Evolutionary conservation across 2,329 filamentous ascomycete genomes (phyloP).

Genomic region (Lachnellula arida): DNA sequence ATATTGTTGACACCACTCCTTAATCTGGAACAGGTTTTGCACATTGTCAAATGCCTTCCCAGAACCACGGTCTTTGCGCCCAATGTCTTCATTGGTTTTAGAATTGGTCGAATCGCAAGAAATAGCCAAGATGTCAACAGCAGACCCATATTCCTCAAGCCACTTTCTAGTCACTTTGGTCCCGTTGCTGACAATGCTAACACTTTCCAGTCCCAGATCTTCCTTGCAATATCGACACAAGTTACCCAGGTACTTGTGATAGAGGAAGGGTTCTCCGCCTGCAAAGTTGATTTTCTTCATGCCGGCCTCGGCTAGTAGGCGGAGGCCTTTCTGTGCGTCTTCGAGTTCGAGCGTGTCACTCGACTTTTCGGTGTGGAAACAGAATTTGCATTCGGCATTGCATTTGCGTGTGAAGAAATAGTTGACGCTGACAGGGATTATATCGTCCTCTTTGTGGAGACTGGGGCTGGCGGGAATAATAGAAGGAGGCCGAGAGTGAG

Average conservation of each 20-base stretch:
- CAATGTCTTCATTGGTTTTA: constrained; percentile 46
- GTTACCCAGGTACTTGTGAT: constrained; percentile 39
- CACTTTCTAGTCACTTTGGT: constrained; percentile 40
- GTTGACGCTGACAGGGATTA: constrained; percentile 40
- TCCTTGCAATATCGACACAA: constrained; percentile 46
- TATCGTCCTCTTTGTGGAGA: neutral
- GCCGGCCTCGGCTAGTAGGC: constrained; percentile 43
- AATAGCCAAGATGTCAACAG: constrained; percentile 50
- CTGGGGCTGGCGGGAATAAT: neutral
- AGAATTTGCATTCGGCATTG: constrained; percentile 48
- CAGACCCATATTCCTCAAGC: constrained; percentile 37
- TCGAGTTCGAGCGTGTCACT: constrained; percentile 43
- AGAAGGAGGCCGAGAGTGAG: neutral
- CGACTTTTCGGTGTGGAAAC: constrained; percentile 52
- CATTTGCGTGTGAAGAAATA: constrained; percentile 44
- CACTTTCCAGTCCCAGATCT: constrained; percentile 43
- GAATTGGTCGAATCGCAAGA: constrained; percentile 51
- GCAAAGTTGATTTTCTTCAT: constrained; percentile 54
- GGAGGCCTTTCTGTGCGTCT: too few relatives aligned
- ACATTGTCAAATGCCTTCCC: constrained; percentile 36
- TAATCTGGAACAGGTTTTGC: constrained; percentile 39
- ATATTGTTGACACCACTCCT: constrained; percentile 41
- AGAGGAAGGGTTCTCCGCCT: constrained; percentile 51
- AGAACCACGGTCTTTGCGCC: constrained; percentile 40
- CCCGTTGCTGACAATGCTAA: constrained; percentile 52